A percentile compares a stretch with the other conserved stretches of the same genome.
Evolutionary conservation across 2,329 filamentous ascomycete species (phyloP).

Genomic region (Fusarium multiceps): DNA sequence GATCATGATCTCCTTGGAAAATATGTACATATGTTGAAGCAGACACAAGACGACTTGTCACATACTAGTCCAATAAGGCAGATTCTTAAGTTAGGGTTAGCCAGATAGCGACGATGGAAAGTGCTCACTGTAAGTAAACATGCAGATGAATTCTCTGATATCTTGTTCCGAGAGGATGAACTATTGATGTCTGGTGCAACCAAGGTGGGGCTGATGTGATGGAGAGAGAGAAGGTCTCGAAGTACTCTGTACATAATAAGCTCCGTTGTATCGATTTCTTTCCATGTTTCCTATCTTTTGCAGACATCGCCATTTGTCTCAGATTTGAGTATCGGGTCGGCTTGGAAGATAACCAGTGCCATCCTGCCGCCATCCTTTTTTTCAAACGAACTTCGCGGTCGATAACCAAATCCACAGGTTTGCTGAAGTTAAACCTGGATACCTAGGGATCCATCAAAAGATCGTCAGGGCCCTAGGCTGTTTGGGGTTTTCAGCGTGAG

Average conservation of each 20-base stretch:
- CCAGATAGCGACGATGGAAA: conserved; percentile 8
- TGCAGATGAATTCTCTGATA: not conserved
- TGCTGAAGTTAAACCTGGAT: conserved; percentile 15
- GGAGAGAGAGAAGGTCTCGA: not conserved
- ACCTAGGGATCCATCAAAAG: conserved; percentile 18
- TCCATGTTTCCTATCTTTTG: not conserved
- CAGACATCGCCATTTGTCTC: not conserved
- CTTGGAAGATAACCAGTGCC: not conserved
- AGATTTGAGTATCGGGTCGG: not conserved
- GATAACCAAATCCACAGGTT: conserved; percentile 15
- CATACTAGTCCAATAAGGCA: conserved; percentile 4
- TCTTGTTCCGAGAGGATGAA: conserved; percentile 2
- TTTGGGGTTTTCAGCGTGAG: conserved; percentile 29
- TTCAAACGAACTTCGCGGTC: not conserved
- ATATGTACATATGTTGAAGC: conserved; percentile 13
- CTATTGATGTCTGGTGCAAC: conserved; percentile 18
- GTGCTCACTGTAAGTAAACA: not conserved
- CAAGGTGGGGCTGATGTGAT: conserved; percentile 19
- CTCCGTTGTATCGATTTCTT: not conserved
- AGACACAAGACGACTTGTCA: conserved; percentile 30
- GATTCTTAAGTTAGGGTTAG: not conserved
- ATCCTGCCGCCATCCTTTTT: not conserved
- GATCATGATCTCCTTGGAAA: conserved; percentile 21
- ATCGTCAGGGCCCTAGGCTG: conserved; percentile 42
- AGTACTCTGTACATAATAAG: not conserved